Base-by-base conservation (phyloP, 139 green algal species). In the Chlorella sp. region DNA sequence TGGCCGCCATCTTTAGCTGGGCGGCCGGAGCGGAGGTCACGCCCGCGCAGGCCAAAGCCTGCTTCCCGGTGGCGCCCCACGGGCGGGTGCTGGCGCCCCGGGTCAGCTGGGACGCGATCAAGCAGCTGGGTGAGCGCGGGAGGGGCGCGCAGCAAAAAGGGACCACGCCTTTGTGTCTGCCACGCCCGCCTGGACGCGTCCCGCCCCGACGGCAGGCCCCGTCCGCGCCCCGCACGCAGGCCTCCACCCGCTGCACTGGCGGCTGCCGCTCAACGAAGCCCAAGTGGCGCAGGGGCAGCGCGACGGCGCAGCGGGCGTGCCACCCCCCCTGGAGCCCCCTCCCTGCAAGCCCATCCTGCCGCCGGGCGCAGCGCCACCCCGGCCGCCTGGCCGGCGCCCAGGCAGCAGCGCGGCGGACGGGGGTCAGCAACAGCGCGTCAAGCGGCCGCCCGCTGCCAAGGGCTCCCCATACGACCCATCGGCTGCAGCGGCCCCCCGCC, bases 61-160 rank as follows among this genome's bases (percentile, higher is more conserved):
- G 72, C 72, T 77, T 77, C 59, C 72, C 71, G 71, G 31, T 77
- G 71, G 71, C 68, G 72, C 71, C 71, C 12, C 71, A 77, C 56
- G 71, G 71, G 56, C 61, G 60, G 71, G 71, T 69, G 41, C 42
- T 69, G 11, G 68, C 62, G 71, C 71, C 71, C 41, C 68, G 58
- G 29, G 56, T 65, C 31, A 56, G 68, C 41, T 74, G 68, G 68
- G 68, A 74, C 68, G 35, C 36, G 31, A 74, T 74, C 51, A 8
- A 12, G 8, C 51, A 74, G 36, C 68, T 74, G 51, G 68, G 68
- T 74, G 51, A 64, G 68, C 23, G 19, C 35, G 19, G 53, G 53
- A 8, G 31, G n/a, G n/a, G n/a, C n/a, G n/a, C n/a, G n/a, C n/a
- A n/a, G n/a, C n/a, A n/a, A n/a, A n/a, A n/a, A n/a, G n/a, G n/a